Conservation (phyloP, 2,329 filamentous ascomycete genomes). For the Pseudomassariella vexata region DNA sequence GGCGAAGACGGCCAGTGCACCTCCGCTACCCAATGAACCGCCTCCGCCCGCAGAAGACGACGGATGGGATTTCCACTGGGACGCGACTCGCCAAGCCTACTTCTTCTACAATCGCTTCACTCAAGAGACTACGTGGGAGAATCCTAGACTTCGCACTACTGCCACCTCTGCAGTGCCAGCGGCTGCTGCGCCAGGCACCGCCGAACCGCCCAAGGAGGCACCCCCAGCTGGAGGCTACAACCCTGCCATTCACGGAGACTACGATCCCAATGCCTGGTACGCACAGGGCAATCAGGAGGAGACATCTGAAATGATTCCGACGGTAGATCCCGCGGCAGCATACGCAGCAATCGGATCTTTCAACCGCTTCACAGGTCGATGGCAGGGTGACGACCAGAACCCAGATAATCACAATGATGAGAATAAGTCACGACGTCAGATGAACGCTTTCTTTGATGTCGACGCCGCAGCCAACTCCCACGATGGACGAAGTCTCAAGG, state of each 20-base stretch:
- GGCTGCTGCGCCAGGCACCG: conserved; percentile 16
- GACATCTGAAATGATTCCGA: conserved; percentile 25
- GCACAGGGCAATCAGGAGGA: conserved; percentile 52
- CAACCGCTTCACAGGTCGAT: conserved; percentile 84
- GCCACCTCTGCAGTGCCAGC: conserved; percentile 18
- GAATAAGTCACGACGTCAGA: conserved; percentile 79
- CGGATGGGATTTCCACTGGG: conserved; percentile 81
- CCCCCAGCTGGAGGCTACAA: conserved; percentile 74
- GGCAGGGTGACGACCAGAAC: conserved; percentile 62
- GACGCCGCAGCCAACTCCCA: conserved; percentile 89
- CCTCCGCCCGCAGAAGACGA: conserved; percentile 48
- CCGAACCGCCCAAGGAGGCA: conserved; percentile 26
- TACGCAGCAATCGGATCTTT: conserved; percentile 73
- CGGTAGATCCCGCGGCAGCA: conserved; percentile 28
- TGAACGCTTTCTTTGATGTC: conserved; percentile 94
- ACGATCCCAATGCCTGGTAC: conserved; percentile 94
- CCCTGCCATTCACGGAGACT: conserved; percentile 91
- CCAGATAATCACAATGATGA: conserved; percentile 80
- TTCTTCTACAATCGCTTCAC: conserved; percentile 86
- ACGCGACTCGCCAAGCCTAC: conserved; percentile 59
- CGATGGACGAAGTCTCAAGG: conserved; percentile 84
- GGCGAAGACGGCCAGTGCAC: conserved; percentile 27
- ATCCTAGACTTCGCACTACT: conserved; percentile 63
- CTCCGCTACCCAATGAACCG: conserved; percentile 28
- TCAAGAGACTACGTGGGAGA: conserved; percentile 73